These are phyloP conservation scores for Vitis hybrid DNA, from an alignment of 177 flowering plant species.

Conservation along the genomic window DNA sequence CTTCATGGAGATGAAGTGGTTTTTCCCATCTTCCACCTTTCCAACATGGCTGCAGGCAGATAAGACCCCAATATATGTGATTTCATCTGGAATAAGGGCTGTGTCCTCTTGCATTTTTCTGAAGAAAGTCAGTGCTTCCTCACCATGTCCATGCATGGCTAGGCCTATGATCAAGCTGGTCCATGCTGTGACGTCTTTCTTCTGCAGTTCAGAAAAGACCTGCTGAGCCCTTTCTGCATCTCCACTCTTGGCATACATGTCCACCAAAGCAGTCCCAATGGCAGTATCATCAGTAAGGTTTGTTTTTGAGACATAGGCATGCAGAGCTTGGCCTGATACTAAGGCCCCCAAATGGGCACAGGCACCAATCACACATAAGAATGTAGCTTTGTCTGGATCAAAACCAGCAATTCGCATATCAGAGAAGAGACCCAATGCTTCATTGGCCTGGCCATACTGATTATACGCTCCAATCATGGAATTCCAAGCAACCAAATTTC, in stretches of 20 bases:
- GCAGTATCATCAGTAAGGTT: not conserved
- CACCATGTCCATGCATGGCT: not conserved
- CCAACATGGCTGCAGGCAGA: slow-evolving; percentile 12
- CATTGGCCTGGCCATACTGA: slow-evolving; percentile 13
- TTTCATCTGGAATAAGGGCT: not conserved
- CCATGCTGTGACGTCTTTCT: not conserved
- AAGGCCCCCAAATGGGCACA: slow-evolving; percentile 3
- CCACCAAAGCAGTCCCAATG: not conserved
- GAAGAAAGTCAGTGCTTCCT: not conserved
- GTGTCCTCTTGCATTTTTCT: not conserved
- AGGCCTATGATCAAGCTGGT: slow-evolving; percentile 1
- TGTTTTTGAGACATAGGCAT: not conserved
- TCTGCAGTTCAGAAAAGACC: not conserved
- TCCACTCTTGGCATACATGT: slow-evolving; percentile 8
- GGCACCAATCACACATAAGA: slow-evolving; percentile 18
- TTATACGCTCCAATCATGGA: slow-evolving; percentile 19
- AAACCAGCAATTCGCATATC: slow-evolving; percentile 15
- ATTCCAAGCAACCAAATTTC: slow-evolving; percentile 26
- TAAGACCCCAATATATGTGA: slow-evolving; percentile 7
- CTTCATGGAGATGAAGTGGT: slow-evolving; percentile 1
- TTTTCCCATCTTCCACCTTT: slow-evolving; percentile 3
- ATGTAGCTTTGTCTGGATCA: slow-evolving; percentile 23
- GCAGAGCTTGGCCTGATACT: not conserved
- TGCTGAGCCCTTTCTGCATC: not conserved
- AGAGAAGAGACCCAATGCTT: slow-evolving; percentile 11